Evolutionary conservation across 2,329 filamentous ascomycete species (phyloP).

Genomic region (Ilyonectria robusta): DNA sequence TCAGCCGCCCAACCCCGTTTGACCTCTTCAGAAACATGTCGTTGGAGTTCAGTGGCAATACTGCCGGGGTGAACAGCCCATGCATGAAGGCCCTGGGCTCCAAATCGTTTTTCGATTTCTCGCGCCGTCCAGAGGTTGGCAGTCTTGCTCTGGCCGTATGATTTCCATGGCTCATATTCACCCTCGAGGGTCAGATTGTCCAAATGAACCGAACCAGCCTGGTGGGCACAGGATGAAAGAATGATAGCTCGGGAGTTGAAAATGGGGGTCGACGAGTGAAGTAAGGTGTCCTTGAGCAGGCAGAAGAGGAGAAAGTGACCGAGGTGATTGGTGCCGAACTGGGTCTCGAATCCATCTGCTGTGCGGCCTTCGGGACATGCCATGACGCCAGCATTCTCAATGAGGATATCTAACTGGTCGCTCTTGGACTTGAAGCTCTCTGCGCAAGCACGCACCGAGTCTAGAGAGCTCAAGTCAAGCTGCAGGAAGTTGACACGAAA

Average conservation of each 20-base stretch:
- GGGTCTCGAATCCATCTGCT: constrained; percentile 31
- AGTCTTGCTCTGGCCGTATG: constrained; percentile 64
- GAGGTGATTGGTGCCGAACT: constrained; percentile 25
- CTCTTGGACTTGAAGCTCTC: constrained; percentile 28
- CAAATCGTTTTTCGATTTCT: neutral
- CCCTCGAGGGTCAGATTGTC: neutral
- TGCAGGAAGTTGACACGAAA: constrained; percentile 29
- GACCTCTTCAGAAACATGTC: neutral
- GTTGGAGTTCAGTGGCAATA: constrained; percentile 48
- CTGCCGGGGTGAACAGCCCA: constrained; percentile 34
- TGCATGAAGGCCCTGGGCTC: constrained; percentile 53
- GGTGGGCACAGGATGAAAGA: constrained; percentile 5
- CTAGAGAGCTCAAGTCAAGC: constrained; percentile 43
- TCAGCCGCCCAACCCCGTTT: neutral
- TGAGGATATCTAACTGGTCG: constrained; percentile 28
- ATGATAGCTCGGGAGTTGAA: constrained; percentile 9
- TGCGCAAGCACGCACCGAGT: constrained; percentile 37
- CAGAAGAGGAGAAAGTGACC: constrained; percentile 24
- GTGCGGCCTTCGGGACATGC: constrained; percentile 22
- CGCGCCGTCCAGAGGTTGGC: constrained; percentile 63
- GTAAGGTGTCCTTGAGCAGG: constrained; percentile 19
- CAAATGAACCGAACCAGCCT: neutral
- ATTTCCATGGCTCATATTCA: constrained; percentile 45
- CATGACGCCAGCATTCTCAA: constrained; percentile 44
- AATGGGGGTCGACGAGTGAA: neutral